phyloP scores from a whole-genome alignment of 2,329 filamentous ascomycete genomes.

The Eutypella sp. region DNA sequence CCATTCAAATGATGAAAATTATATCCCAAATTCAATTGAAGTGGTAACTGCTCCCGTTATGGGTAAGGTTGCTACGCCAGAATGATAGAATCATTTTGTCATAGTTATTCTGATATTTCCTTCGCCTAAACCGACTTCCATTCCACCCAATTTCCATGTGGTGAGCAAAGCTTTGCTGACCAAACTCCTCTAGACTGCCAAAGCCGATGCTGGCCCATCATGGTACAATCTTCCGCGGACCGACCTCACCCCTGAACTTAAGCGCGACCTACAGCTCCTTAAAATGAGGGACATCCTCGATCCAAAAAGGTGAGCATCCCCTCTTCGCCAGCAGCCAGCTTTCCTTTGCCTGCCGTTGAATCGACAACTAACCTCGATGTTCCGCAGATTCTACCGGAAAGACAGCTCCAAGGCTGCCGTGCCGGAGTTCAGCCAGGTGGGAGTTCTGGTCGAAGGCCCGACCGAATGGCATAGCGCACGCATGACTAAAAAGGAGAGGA shows the following conservation, averaged over 20 bases:
- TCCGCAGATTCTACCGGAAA: slow-evolving; percentile 73
- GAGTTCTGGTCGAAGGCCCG: slow-evolving; percentile 82
- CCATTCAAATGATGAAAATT: slow-evolving; percentile 66
- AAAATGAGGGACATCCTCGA: slow-evolving; percentile 87
- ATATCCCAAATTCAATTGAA: slow-evolving; percentile 68
- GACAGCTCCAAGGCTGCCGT: slow-evolving; percentile 63
- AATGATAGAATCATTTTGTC: slow-evolving; percentile 49
- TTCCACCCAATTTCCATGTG: too few relatives aligned
- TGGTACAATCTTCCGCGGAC: slow-evolving; percentile 91
- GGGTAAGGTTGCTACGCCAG: slow-evolving; percentile 65
- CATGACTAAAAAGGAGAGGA: slow-evolving; percentile 80
- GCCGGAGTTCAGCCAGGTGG: slow-evolving; percentile 72
- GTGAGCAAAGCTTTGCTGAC: slow-evolving; percentile 11
- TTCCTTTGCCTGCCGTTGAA: background rate
- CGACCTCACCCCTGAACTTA: slow-evolving; percentile 76
- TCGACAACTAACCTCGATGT: background rate
- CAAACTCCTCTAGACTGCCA: slow-evolving; percentile 23
- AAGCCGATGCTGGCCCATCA: slow-evolving; percentile 64
- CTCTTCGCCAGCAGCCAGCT: too few relatives aligned
- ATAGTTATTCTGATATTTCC: slow-evolving; percentile 69
- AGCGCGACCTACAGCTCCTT: slow-evolving; percentile 82
- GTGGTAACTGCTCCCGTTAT: slow-evolving; percentile 75
- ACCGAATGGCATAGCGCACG: slow-evolving; percentile 82
- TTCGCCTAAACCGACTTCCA: too few relatives aligned
- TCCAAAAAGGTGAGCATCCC: slow-evolving; percentile 51